A percentile compares a stretch with the other conserved stretches of the same genome.
These are phyloP conservation scores for Trichosporon sp. DNA, from an alignment of 1,284 basidiomycete species.

Conservation along the genomic window DNA sequence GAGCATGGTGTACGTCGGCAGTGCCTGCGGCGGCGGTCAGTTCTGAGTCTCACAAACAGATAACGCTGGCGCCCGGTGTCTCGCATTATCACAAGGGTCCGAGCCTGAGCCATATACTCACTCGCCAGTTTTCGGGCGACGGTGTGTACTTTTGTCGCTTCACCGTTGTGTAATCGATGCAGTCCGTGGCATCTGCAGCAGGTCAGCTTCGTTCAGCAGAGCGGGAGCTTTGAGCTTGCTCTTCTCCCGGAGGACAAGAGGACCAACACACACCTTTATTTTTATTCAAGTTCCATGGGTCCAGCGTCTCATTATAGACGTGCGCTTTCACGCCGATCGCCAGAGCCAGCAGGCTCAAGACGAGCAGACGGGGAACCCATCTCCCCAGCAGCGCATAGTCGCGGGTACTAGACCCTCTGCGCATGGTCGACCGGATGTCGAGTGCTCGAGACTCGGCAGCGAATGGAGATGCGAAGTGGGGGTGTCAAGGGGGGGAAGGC, in stretches of 20 bases:
- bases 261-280: constrained; percentile 54
- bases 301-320: constrained; percentile 64
- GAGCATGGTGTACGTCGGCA: constrained; percentile 78
- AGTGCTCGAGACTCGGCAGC: not conserved
- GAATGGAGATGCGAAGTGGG: not conserved
- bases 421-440: constrained; percentile 1
- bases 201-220: too few species aligned
- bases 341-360: constrained; percentile 8
- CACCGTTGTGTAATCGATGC: constrained; percentile 62
- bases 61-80: too few species aligned
- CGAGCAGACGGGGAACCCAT: constrained; percentile 2
- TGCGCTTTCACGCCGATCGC: constrained; percentile 15
- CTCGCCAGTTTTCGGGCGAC: constrained; percentile 80
- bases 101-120: constrained; percentile 52
- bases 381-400: not conserved
- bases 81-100: constrained; percentile 52
- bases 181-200: constrained; percentile 55
- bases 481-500: not conserved
- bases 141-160: constrained; percentile 55
- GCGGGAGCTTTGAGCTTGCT: too few species aligned
- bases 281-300: constrained; percentile 75
- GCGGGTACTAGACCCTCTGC: constrained; percentile 10
- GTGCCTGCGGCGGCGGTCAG: constrained; percentile 34
- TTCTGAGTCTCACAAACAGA: not conserved
- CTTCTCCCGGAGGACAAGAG: too few species aligned